A percentile compares a stretch with the other conserved stretches of the same genome.
phyloP scores from a whole-genome alignment of 495 filamentous ascomycete genomes.

The Niebla homalea region DNA sequence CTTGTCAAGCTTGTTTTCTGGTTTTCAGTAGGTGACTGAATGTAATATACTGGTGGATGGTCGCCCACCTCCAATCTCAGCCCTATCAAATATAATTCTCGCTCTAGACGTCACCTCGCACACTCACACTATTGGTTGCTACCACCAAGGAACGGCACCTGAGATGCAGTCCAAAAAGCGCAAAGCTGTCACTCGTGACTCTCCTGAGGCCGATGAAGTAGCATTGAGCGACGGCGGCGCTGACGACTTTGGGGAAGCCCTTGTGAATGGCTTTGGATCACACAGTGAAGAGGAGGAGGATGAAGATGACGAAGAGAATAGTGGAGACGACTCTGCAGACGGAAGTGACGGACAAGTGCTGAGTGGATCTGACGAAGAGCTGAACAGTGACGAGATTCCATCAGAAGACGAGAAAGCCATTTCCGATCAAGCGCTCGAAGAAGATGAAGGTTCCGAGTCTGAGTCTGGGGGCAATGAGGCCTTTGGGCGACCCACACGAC shows the following conservation, averaged over 20 bases:
- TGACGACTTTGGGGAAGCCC: slow-evolving; percentile 48
- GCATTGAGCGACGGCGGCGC: slow-evolving; percentile 36
- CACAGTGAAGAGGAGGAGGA: slow-evolving; percentile 31
- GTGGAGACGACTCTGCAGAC: slow-evolving; percentile 32
- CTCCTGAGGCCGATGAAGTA: slow-evolving; percentile 35
- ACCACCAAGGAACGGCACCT: slow-evolving; percentile 5
- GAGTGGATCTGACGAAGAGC: slow-evolving; percentile 29
- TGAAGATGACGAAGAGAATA: slow-evolving; percentile 28
- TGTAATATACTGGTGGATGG: too few relatives aligned
- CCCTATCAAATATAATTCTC: slow-evolving; percentile 4
- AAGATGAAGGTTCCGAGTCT: slow-evolving; percentile 7
- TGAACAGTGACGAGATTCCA: slow-evolving; percentile 40
- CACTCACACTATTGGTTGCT: too few relatives aligned
- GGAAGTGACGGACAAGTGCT: slow-evolving; percentile 33
- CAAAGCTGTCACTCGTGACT: slow-evolving; percentile 43
- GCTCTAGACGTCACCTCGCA: background rate
- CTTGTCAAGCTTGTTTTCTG: too few relatives aligned
- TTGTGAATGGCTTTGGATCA: slow-evolving; percentile 53
- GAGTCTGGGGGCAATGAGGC: slow-evolving; percentile 14
- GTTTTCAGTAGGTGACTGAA: too few relatives aligned
- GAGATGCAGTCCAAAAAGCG: slow-evolving; percentile 35
- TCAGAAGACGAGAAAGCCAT: slow-evolving; percentile 29
- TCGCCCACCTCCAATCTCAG: background rate
- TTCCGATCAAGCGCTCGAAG: background rate
- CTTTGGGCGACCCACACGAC: slow-evolving; percentile 19